Evolutionary conservation across 192 early-diverging fungal species (phyloP).

Genomic region (Spinellus fusiger): DNA sequence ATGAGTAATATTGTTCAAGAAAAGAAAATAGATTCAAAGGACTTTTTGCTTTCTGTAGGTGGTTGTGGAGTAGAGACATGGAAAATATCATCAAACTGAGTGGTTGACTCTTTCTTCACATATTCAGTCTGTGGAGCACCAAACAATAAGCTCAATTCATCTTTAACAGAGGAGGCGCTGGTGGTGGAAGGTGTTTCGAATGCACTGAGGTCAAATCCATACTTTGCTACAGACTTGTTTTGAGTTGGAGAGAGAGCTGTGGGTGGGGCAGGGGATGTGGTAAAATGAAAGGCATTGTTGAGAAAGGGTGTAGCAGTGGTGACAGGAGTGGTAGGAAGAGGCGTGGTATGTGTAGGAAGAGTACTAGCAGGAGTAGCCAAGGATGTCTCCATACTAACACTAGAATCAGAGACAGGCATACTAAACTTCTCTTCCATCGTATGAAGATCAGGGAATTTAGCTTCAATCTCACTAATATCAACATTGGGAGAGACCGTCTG

Average conservation of each 20-base stretch:
- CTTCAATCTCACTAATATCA: slow-evolving; percentile 31
- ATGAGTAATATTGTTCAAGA: background rate
- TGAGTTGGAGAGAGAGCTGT: slow-evolving; percentile 2
- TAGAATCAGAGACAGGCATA: slow-evolving; percentile 7
- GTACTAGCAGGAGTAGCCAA: background rate
- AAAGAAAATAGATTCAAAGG: background rate
- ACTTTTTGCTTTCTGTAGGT: background rate
- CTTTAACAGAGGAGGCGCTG: slow-evolving; percentile 2
- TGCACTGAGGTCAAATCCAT: slow-evolving; percentile 28
- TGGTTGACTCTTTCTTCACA: background rate
- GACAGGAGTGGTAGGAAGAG: background rate
- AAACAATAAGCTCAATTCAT: slow-evolving; percentile 20
- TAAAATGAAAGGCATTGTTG: background rate
- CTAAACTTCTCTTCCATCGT: slow-evolving; percentile 30
- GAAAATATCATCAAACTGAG: background rate
- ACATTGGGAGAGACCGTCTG: slow-evolving; percentile 1
- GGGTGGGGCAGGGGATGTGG: background rate
- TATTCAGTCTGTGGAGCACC: background rate
- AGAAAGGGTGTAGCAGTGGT: background rate
- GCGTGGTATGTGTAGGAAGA: background rate
- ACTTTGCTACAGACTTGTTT: slow-evolving; percentile 12
- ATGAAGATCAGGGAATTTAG: slow-evolving; percentile 31
- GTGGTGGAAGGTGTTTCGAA: slow-evolving; percentile 5
- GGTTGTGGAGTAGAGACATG: background rate
- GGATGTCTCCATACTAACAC: background rate